phyloP scores from a whole-genome alignment of 768 basidiomycete species.

The Phaeotremella fagi region DNA sequence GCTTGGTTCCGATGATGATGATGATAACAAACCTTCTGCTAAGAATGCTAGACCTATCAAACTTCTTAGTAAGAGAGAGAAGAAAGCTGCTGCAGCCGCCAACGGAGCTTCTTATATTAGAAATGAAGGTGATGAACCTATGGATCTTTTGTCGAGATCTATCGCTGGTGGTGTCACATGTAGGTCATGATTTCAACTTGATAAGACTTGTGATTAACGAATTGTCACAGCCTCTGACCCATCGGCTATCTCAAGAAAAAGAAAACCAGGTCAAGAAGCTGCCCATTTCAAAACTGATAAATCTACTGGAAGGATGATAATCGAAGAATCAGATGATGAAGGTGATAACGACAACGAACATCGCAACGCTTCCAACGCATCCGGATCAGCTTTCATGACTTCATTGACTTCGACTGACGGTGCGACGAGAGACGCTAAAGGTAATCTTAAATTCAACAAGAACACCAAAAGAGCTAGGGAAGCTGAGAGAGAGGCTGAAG shows the following conservation, averaged over 20 bases:
- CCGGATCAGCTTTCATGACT: slow-evolving; percentile 73
- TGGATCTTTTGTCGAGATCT: slow-evolving; percentile 80
- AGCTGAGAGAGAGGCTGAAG: slow-evolving; percentile 59
- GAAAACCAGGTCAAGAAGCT: slow-evolving; percentile 81
- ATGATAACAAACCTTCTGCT: slow-evolving; percentile 24
- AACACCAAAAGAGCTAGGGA: slow-evolving; percentile 88
- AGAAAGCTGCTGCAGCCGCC: slow-evolving; percentile 26
- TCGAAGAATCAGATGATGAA: slow-evolving; percentile 47
- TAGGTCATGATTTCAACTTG: too few species aligned
- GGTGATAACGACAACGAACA: slow-evolving; percentile 56
- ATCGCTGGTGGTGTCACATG: slow-evolving; percentile 49
- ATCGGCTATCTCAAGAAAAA: slow-evolving; percentile 48
- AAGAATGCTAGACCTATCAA: slow-evolving; percentile 13
- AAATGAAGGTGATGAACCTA: slow-evolving; percentile 85
- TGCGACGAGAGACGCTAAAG: slow-evolving; percentile 75
- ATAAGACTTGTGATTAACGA: too few species aligned
- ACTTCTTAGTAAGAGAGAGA: slow-evolving; percentile 39
- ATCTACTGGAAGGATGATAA: slow-evolving; percentile 45
- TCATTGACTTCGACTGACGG: slow-evolving; percentile 80
- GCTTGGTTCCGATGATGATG: slow-evolving; percentile 56
- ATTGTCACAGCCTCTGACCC: slow-evolving; percentile 36
- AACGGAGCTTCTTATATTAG: slow-evolving; percentile 64
- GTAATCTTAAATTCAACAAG: slow-evolving; percentile 90
- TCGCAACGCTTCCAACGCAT: slow-evolving; percentile 14
- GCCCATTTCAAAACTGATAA: slow-evolving; percentile 80